Percentiles rank a stretch among this genome's conserved stretches.
Evolutionary conservation across 768 basidiomycete genomes (phyloP).

Genomic region (Clitopilus passeckerianus): DNA sequence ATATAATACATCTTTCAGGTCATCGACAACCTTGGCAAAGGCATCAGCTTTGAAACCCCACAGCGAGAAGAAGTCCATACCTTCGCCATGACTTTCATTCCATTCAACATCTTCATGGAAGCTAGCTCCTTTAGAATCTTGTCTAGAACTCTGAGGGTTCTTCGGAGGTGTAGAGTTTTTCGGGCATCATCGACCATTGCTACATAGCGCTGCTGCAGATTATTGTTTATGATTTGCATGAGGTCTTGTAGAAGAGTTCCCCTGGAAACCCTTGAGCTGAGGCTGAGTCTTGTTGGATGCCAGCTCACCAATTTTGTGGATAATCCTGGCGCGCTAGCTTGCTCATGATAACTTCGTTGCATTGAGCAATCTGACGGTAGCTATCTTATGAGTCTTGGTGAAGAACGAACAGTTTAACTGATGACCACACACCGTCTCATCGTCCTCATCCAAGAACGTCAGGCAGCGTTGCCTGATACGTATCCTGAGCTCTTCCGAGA

Average conservation of each 20-base stretch:
- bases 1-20: constrained; percentile 50
- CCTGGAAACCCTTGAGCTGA: constrained; percentile 32
- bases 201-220: constrained; percentile 45
- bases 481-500: constrained; percentile 62
- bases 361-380: constrained; percentile 56
- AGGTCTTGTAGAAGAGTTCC: constrained; percentile 53
- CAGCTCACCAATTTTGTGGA: constrained; percentile 61
- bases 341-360: constrained; percentile 67
- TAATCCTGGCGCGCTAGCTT: constrained; percentile 80
- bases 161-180: constrained; percentile 46
- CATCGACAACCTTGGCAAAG: constrained; percentile 42
- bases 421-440: constrained; percentile 59
- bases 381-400: constrained; percentile 3
- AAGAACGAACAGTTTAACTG: constrained; percentile 1
- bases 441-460: constrained; percentile 67
- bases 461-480: constrained; percentile 64
- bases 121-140: constrained; percentile 67
- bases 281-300: neutral
- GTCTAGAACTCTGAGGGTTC: constrained; percentile 62
- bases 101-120: constrained; percentile 63
- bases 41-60: neutral
- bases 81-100: constrained; percentile 60
- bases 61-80: constrained; percentile 28
- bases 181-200: constrained; percentile 33
- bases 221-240: constrained; percentile 47